Base-by-base conservation (phyloP, 305 asterid genomes). In the Lippia alba region DNA sequence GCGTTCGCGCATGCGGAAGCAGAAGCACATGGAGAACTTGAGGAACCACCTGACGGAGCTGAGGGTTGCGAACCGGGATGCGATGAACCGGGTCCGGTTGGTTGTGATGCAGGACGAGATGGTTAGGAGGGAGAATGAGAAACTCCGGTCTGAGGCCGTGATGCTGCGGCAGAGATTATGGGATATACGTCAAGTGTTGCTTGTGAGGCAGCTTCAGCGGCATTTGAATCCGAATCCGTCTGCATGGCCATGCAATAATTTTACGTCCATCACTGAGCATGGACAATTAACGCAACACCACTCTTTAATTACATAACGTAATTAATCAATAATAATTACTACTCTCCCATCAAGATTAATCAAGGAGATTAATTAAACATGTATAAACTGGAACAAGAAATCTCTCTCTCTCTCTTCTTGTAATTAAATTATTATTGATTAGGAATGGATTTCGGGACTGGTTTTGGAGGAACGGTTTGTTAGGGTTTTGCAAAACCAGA, bases 1-100 rank as follows among this genome's bases (percentile, higher is more conserved):
- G 57, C 82, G 96, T 73, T 91, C 97, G 16, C 89, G 97, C n/a
- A 74, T 84, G 95, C 72, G 97, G 40, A 89, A 91, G 80, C 97
- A 89, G 80, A 83, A 78, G 56, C 97, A 91, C 67, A n/a, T 86
- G 91, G 96, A 89, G 84, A 83, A 87, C 75, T 34, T 89, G 79
- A 74, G 93, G 93, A 84, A 46, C 86, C 91, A 82, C 71, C 80
- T 72, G 78, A 86, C 70, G 89, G 82, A 83, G 85, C 78, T 79
- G 20, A 81, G 60, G 66, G 34, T 69, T 0, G 82, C 61, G 74
- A 89, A 89, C 85, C 88, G 86, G 79, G 92, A 86, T 24, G 66
- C 84, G 16, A 65, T 67, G 87, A 86, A 88, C 87, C 87, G 87
- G 74, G 72, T 89, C 0, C 86, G 87, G 19, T 39, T 79, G 11